Conservation (phyloP, 345 rosid species). For the Salix arbutifolia region DNA sequence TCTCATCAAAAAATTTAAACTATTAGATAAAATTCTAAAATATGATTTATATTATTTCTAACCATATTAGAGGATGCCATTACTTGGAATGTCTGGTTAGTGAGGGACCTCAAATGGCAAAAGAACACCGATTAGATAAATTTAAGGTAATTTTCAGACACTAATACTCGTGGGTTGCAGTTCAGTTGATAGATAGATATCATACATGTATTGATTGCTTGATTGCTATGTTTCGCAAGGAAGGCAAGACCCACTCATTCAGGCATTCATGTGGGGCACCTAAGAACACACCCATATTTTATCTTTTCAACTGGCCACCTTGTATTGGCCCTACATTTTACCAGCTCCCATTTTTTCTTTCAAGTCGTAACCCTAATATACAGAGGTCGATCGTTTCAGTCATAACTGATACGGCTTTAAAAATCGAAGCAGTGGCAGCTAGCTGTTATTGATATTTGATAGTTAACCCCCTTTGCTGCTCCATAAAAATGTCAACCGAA, state of each 20-base stretch:
- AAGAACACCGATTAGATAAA: conserved; percentile 2
- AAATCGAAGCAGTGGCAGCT: background rate
- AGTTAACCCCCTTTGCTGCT: background rate
- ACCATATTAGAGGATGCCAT: background rate
- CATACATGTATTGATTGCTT: background rate
- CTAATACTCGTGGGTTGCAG: background rate
- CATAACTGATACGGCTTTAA: background rate
- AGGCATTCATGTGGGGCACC: conserved; percentile 4
- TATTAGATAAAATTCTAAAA: no score
- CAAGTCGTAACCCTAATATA: background rate
- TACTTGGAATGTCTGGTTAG: background rate
- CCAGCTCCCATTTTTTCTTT: background rate
- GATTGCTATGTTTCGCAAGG: background rate
- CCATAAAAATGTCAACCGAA: background rate
- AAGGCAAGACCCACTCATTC: background rate
- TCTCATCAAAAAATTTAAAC: no score
- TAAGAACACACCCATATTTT: background rate
- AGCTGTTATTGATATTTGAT: background rate
- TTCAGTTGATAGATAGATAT: background rate
- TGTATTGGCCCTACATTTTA: background rate
- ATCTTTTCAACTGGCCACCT: background rate
- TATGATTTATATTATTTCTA: no score
- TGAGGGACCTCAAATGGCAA: conserved; percentile 3
- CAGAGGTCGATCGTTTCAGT: background rate
- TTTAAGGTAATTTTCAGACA: background rate